phyloP scores from a whole-genome alignment of 73 alveolate genomes.

The Loxodes magnus region DNA sequence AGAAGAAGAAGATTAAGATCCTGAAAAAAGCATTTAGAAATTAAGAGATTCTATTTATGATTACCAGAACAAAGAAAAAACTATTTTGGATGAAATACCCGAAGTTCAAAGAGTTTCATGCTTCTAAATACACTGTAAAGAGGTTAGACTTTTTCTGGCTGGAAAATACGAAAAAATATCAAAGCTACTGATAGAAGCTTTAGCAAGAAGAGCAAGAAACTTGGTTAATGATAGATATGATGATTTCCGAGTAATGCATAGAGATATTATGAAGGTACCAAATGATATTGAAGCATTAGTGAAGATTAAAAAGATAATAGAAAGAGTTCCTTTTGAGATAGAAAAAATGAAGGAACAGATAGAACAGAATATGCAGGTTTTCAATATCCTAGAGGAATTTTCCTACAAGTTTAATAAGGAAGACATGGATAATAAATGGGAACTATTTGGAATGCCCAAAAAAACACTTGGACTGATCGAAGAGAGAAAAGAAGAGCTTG shows the following conservation, averaged over 20 bases:
- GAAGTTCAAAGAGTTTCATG: constrained; percentile 73
- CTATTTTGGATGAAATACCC: constrained; percentile 65
- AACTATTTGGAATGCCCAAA: constrained; percentile 85
- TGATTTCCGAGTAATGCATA: constrained; percentile 83
- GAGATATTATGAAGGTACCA: constrained; percentile 79
- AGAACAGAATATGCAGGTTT: constrained; percentile 61
- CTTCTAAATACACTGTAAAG: constrained; percentile 85
- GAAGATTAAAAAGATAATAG: constrained; percentile 78
- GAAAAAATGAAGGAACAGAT: constrained; percentile 77
- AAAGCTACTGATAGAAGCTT: constrained; percentile 76
- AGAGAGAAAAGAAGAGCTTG: constrained; percentile 63
- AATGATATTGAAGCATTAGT: constrained; percentile 82
- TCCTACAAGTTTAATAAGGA: constrained; percentile 67
- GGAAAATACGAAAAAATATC: constrained; percentile 76
- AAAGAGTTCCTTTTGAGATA: constrained; percentile 75
- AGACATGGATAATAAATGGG: constrained; percentile 84
- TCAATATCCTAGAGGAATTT: constrained; percentile 82
- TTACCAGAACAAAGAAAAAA: constrained; percentile 64
- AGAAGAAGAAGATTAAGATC: constrained; percentile 67
- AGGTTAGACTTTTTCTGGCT: constrained; percentile 70
- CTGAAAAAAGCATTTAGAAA: constrained; percentile 63
- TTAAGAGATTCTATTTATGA: constrained; percentile 71
- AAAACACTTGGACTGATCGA: constrained; percentile 73
- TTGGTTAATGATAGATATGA: constrained; percentile 64
- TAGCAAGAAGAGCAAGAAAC: constrained; percentile 85